Conservation (phyloP, 2,329 filamentous ascomycete species). For the Fusarium sp. region DNA sequence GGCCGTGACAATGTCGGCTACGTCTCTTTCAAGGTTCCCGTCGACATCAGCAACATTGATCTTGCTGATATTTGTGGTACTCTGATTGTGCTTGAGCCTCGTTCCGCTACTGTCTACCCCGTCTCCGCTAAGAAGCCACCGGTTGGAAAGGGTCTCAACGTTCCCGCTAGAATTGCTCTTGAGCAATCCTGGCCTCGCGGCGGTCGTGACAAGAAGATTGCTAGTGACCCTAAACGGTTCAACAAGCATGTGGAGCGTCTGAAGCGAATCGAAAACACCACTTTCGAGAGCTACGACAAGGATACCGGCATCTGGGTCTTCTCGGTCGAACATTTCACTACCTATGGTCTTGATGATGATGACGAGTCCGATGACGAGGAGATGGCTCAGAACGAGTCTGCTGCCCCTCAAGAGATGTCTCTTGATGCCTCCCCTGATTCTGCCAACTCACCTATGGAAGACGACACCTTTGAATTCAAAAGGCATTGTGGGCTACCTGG, state of each 20-base stretch:
- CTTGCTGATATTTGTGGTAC: slow-evolving; percentile 82
- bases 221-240: slow-evolving; percentile 71
- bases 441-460: slow-evolving; percentile 54
- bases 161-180: slow-evolving; percentile 87
- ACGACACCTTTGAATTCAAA: slow-evolving; percentile 70
- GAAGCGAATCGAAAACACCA: slow-evolving; percentile 81
- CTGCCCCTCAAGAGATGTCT: slow-evolving; percentile 38
- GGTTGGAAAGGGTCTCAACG: slow-evolving; percentile 89
- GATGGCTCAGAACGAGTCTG: slow-evolving; percentile 14
- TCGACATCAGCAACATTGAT: slow-evolving; percentile 84
- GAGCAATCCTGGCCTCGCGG: slow-evolving; percentile 91
- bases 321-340: slow-evolving; percentile 95
- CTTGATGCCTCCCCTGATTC: slow-evolving; percentile 44
- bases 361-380: slow-evolving; percentile 73
- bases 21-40: slow-evolving; percentile 82
- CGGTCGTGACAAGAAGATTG: slow-evolving; percentile 66
- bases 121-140: slow-evolving; percentile 81
- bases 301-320: slow-evolving; percentile 91
- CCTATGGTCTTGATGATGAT: slow-evolving; percentile 86
- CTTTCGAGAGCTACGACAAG: slow-evolving; percentile 82
- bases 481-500: slow-evolving; percentile 74
- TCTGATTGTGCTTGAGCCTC: slow-evolving; percentile 80
- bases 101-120: slow-evolving; percentile 89
- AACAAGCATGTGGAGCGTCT: slow-evolving; percentile 87
- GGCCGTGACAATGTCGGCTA: slow-evolving; percentile 85